A percentile compares a stretch with the other conserved stretches of the same genome.
These are phyloP conservation scores for Arabidopsis thaliana DNA, from an alignment of 345 rosid genomes.

Conservation along the genomic window DNA sequence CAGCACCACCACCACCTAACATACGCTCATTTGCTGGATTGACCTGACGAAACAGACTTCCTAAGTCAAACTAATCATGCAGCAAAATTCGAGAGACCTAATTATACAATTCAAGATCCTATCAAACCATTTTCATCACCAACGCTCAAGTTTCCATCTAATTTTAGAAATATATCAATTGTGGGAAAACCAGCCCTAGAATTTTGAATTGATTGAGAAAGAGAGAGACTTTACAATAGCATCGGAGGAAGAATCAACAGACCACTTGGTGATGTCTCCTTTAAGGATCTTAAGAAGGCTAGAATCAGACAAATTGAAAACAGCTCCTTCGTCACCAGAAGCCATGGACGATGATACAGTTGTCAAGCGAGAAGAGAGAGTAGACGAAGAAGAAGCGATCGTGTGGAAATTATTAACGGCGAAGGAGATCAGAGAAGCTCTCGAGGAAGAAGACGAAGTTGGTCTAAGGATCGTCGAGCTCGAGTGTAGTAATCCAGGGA, in stretches of 20 bases:
- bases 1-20: conserved; percentile 97
- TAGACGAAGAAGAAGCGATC: neutral
- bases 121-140: neutral
- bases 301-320: conserved; percentile 60
- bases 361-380: conserved; percentile 25
- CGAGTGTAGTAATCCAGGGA: conserved; percentile 12
- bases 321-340: conserved; percentile 34
- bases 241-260: conserved; percentile 71
- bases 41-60: conserved; percentile 49
- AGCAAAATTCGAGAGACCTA: neutral
- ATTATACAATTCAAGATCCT: neutral
- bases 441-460: neutral
- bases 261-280: conserved; percentile 92
- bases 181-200: neutral
- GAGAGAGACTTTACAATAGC: conserved; percentile 63
- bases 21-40: conserved; percentile 85
- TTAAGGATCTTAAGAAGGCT: conserved; percentile 61
- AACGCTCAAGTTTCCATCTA: neutral
- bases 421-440: conserved; percentile 17
- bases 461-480: conserved; percentile 16
- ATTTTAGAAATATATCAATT: neutral
- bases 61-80: neutral
- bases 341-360: conserved; percentile 52
- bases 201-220: conserved; percentile 9
- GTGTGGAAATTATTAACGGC: conserved; percentile 5